These are phyloP conservation scores for Elaphomyces granulatus DNA, from an alignment of 495 filamentous ascomycete genomes.

Conservation along the genomic window DNA sequence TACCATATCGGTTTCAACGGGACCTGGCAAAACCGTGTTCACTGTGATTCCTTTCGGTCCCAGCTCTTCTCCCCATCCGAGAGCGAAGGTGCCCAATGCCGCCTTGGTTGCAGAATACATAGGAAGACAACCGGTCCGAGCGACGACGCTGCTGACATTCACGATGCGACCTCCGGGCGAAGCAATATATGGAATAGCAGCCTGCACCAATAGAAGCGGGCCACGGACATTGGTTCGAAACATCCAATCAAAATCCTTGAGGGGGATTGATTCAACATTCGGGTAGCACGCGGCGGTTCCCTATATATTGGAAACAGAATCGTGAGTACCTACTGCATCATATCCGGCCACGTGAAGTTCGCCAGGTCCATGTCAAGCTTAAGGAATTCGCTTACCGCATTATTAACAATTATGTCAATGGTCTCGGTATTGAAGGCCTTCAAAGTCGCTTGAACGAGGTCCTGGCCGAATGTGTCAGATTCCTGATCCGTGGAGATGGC, in stretches of 20 bases:
- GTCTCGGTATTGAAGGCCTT: slow-evolving; percentile 14
- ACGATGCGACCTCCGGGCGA: slow-evolving; percentile 29
- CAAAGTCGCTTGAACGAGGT: slow-evolving; percentile 20
- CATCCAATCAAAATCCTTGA: slow-evolving; percentile 10
- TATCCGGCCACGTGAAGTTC: too few relatives aligned
- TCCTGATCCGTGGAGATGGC: too few relatives aligned
- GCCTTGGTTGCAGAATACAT: slow-evolving; percentile 21
- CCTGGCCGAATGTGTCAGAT: slow-evolving; percentile 15
- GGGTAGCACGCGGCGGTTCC: neutral
- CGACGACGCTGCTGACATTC: slow-evolving; percentile 30
- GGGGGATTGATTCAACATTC: neutral
- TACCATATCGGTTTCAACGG: slow-evolving; percentile 24
- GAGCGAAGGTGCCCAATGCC: slow-evolving; percentile 19
- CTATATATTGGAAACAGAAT: too few relatives aligned
- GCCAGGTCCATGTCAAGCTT: too few relatives aligned
- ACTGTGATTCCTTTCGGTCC: slow-evolving; percentile 21
- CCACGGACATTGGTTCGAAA: slow-evolving; percentile 19
- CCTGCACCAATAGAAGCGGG: slow-evolving; percentile 25
- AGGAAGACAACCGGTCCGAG: slow-evolving; percentile 14
- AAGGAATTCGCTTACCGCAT: too few relatives aligned
- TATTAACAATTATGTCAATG: slow-evolving; percentile 24
- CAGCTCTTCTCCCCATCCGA: slow-evolving; percentile 20
- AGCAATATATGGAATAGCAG: slow-evolving; percentile 32
- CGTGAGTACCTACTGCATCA: too few relatives aligned
- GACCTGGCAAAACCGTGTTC: slow-evolving; percentile 24